Base-by-base conservation (phyloP, 2,329 filamentous ascomycete genomes). In the Scedosporium dehoogii region DNA sequence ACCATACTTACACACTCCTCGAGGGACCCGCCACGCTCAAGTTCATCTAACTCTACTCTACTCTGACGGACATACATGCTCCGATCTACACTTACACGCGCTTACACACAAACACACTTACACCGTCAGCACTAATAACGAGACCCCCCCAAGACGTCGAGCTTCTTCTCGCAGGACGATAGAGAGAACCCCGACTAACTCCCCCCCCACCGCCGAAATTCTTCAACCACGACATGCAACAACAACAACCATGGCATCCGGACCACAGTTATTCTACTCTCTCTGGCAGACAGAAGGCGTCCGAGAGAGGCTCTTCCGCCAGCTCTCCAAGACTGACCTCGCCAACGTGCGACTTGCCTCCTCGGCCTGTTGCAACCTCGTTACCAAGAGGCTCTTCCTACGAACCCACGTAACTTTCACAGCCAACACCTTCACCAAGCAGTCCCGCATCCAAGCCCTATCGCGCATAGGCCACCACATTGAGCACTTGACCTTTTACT, bases 391-490 rank as follows among this genome's bases (percentile, higher is more conserved):
- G 62, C 81, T 91, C 69, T 92, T 92, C 77, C 76, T 84, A 67
- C 82, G 87, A 73, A 80, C 88, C 71, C 81, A 84, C 70, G 74
- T 91, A 70, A 89, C 84, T 68, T 92, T 92, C 75, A 84, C 84
- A 33, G 78, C 90, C 59, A 88, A 82, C 69, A 87, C 87, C 63
- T 92, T 96, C 71, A 92, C 89, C 60, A 87, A 86, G 68, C 84
- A 87, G 41, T 82, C 85, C 65, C 84, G 89, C 59, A 80, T 94
- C 67, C 85, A 88, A 64, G 90, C 91, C 25, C 80, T 96, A 63
- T 83, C 86, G 64, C 82, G 89, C 64, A 86, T 96, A 68, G 92
- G 91, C 63, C 86, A 86, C 67, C 85, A 93, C 73, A 83, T 96
- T 69, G 86, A 90, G 74, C 87, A 87, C 64, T 79, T 96, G 61